Conservation (phyloP, 108 stramenopile genomes). For the Fragilariopsis cylindrus region DNA sequence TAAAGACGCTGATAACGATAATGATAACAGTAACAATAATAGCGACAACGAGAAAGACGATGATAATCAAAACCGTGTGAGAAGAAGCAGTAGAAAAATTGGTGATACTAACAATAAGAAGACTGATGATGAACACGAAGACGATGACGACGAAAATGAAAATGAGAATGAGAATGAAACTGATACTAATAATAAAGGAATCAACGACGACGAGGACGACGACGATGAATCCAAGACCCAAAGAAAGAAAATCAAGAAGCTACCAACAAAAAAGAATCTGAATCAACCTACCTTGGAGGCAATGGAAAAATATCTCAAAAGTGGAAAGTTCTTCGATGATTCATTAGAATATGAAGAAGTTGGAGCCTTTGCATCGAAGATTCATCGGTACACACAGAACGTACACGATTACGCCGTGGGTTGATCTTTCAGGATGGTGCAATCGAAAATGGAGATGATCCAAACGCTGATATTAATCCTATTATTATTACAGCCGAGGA, state of each 20-base stretch:
- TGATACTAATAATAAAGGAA: neutral
- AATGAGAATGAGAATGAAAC: neutral
- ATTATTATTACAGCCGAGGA: neutral
- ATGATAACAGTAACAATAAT: neutral
- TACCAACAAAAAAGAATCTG: constrained; percentile 2
- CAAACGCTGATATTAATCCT: neutral
- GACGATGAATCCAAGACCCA: neutral
- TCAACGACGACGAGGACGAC: neutral
- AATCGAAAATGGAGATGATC: constrained; percentile 3
- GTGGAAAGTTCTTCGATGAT: constrained; percentile 6
- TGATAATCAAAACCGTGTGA: neutral
- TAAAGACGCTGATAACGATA: neutral
- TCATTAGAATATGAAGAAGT: constrained; percentile 19
- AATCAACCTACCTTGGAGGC: constrained; percentile 4
- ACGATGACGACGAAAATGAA: constrained; percentile 7
- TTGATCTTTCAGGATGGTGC: neutral
- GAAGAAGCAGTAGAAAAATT: neutral
- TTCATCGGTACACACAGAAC: constrained; percentile 22
- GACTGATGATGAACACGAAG: neutral
- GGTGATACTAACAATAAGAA: neutral
- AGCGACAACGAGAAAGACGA: constrained; percentile 1
- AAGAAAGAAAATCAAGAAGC: neutral
- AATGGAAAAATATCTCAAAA: constrained; percentile 14
- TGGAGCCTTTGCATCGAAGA: neutral
- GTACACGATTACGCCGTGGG: constrained; percentile 18